phyloP scores from a whole-genome alignment of 768 basidiomycete species.

The Podaxis sp. region DNA sequence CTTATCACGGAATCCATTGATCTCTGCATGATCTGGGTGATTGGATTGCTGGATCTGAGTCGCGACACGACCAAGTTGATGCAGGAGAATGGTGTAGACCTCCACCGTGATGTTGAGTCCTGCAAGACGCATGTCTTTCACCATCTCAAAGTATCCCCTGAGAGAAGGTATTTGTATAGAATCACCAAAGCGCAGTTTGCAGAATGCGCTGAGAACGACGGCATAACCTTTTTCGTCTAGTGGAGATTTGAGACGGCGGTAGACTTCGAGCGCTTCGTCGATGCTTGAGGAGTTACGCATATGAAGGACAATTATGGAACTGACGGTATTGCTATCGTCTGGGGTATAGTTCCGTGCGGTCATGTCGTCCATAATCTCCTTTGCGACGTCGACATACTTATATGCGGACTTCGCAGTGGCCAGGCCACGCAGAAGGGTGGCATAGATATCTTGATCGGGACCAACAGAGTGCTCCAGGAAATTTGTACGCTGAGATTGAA shows the following conservation, averaged over 20 bases:
- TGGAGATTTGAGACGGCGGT: conserved; percentile 41
- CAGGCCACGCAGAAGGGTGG: conserved; percentile 50
- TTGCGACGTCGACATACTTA: conserved; percentile 48
- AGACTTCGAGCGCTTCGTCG: conserved; percentile 63
- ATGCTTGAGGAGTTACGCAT: conserved; percentile 62
- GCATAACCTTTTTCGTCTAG: conserved; percentile 62
- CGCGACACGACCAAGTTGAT: conserved; percentile 50
- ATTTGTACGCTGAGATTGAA: conserved; percentile 10
- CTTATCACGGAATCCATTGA: conserved; percentile 24
- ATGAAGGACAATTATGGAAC: conserved; percentile 58
- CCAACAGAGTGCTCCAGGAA: conserved; percentile 34
- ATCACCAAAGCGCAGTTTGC: conserved; percentile 52
- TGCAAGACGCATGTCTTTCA: conserved; percentile 75
- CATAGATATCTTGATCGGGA: conserved; percentile 55
- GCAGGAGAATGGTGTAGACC: conserved; percentile 69
- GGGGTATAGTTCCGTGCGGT: conserved; percentile 44
- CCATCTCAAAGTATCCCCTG: conserved; percentile 69
- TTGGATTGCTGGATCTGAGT: conserved; percentile 27
- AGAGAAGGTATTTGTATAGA: conserved; percentile 41
- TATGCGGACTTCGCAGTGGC: conserved; percentile 40
- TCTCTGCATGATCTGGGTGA: background rate
- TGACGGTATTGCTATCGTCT: conserved; percentile 42
- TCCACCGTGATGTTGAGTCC: conserved; percentile 56
- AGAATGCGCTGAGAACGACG: conserved; percentile 64
- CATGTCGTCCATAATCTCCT: conserved; percentile 68